Evolutionary conservation across 306 rosid species (phyloP), one percentile per base, ranked within the genome.

Genomic region (Pterocarpus macrocarpus): DNA sequence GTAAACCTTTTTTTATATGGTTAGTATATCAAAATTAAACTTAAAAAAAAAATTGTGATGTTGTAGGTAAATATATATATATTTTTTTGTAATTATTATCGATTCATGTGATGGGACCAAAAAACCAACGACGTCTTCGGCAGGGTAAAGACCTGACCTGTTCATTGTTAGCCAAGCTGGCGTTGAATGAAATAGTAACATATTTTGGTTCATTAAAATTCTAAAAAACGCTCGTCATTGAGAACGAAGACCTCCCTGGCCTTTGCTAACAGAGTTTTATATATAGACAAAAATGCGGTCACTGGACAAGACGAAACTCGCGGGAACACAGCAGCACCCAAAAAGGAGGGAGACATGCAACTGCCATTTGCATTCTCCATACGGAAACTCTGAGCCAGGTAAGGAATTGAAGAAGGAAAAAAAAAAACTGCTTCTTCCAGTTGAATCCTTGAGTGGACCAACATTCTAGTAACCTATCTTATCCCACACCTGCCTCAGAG

Each of bases 311-410:
- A 74, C 79, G 77, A 82, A 82, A 85, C 39, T 53, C 82, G 77
- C 87, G 87, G 87, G 79, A 74, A 73, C 33, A 32, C 5, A 43
- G 4, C 41, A 59, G 39, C 53, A 74, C 5, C 79, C 82, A 69
- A 58, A 17, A 57, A 72, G 30, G 52, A 28, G 78, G 86, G 90
- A 71, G 66, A 7, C 36, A 58, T 66, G 77, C 88, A 87, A 84
- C 79, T 5, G 34, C 69, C 45, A 33, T 85, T 58, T 59, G 62
- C 75, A 72, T 76, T 59, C 80, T 82, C 63, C 75, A 2, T 9
- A 59, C 67, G 12, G 69, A 80, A 61, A 74, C 52, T 81, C 69
- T 52, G 43, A 38, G 72, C 72, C 61, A 55, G 61, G 61, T 55
- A n/a, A n/a, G 32, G 61, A 55, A 1, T 43, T 1, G 9, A 55